Evolutionary conservation across 352 stramenopile species (phyloP), one percentile per base, ranked within the genome.

Genomic region (Peronospora belbahrii): DNA sequence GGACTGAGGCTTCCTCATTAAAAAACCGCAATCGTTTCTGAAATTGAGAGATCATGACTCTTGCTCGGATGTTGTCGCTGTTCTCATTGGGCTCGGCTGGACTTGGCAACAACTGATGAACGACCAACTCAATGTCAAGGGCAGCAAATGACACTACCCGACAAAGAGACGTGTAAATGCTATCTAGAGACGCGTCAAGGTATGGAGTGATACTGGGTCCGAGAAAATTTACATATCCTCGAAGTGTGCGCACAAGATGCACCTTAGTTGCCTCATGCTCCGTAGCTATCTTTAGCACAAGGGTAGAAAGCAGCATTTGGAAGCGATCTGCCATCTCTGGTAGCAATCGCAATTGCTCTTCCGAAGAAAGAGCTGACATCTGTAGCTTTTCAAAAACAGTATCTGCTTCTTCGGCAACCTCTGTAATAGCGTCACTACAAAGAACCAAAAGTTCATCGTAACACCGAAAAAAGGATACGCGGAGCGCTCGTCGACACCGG

Each of bases 391-490:
- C 47, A 6, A 70, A 47, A 14, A 70, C 41, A 7, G 11, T 38
- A 8, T 54, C 41, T 20, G 71, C 60, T 30, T 64, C 54, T 6
- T 41, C 11, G 10, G 56, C 43, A 9, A 69, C 62, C 9, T 67
- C 36, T 1, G 48, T 36, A 23, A 88, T 88, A 4, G 52, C 31
- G 24, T 94, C 76, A 7, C 66, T 64, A 20, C 62, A 59, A 24
- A 88, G 53, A 15, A 88, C 72, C 36, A 94, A 59, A 22, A 92
- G 65, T 41, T 89, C 75, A 46, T 94, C 83, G 20, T 78, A 88
- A 33, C 70, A 86, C 9, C 64, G 69, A 48, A 94, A 80, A 24
- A 90, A 91, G 4, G 66, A 83, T 2, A 62, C 41, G 2, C 49
- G 46, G 9, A 94, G 72, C 0, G 59, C 64, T 33, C 14, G 35